phyloP scores from a whole-genome alignment of 192 early-diverging fungal species.

The Spizellomyces sp. region DNA sequence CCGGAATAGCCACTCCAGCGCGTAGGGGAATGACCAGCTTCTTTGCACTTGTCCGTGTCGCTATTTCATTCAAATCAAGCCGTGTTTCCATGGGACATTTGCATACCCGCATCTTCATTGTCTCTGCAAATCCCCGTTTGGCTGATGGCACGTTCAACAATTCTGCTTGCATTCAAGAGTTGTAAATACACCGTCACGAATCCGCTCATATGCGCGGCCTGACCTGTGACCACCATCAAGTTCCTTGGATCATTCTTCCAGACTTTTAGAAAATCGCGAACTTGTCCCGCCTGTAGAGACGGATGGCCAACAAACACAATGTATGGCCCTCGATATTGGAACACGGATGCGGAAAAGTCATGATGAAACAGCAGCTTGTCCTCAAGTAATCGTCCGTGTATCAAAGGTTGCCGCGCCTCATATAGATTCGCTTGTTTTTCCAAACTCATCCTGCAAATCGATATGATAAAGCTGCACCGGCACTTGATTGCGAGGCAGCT shows the following conservation, averaged over 20 bases:
- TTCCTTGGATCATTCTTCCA: slow-evolving; percentile 53
- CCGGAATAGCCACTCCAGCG: neutral
- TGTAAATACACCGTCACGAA: neutral
- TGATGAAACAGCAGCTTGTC: slow-evolving; percentile 36
- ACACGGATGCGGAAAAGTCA: slow-evolving; percentile 45
- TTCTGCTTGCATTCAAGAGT: neutral
- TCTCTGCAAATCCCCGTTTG: neutral
- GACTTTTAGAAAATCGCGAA: slow-evolving; percentile 43
- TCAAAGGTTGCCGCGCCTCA: slow-evolving; percentile 59
- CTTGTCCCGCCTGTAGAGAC: slow-evolving; percentile 46
- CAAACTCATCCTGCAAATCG: slow-evolving; percentile 25
- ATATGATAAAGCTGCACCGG: neutral
- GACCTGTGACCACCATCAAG: slow-evolving; percentile 53
- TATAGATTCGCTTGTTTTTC: slow-evolving; percentile 64
- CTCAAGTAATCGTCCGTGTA: slow-evolving; percentile 53
- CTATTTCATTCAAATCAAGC: slow-evolving; percentile 6
- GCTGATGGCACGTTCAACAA: neutral
- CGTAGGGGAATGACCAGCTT: neutral
- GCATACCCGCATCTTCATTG: slow-evolving; percentile 11
- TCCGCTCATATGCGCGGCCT: neutral
- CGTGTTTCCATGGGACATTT: slow-evolving; percentile 15
- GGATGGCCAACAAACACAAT: slow-evolving; percentile 63
- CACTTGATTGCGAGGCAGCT: slow-evolving; percentile 2
- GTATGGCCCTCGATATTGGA: slow-evolving; percentile 55
- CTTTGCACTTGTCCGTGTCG: neutral